Evolutionary conservation across 495 filamentous ascomycete species (phyloP), one percentile per base, ranked within the genome.

Genomic region (Hypoxylon cercidicola): DNA sequence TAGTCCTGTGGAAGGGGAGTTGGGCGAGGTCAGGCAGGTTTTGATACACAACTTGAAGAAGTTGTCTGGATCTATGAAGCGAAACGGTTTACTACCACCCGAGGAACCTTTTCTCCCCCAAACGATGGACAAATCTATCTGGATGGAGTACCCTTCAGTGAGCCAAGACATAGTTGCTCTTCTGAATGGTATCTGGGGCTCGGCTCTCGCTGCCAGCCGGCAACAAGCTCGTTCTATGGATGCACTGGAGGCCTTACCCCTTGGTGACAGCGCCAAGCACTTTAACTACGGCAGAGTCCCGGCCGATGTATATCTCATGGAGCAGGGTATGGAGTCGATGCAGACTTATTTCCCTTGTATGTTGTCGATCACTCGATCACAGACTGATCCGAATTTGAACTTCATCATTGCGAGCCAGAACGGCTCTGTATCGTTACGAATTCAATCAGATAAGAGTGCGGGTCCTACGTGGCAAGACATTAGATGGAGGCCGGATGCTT

Each of bases 381-480:
- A 85, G 35, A 79, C 78, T 2, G 87, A 92, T 20, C 85, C 86
- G 63, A 84, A 87, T 54, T 79, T 93, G 7, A 83, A 86, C 53
- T 87, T 89, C 41, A 78, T 88, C 3, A 84, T 96, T 37, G 86
- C 88, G 9, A 94, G 87, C 74, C 91, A 95, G 76, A 88, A 88
- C 66, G 87, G 88, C 10, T 81, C 87, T 18, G 84, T 95, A 52
- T 90, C 91, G 66, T 75, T 96, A n/a, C 75, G 84, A 51, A 88
- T 97, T 23, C 89, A 89, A 56, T 77, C 83, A 18, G 85, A 89
- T 64, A 88, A 84, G 61, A 84, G 84, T 65, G 74, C 77, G n/a
- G 89, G 89, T 0, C 85, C 88, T 2, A 88, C 85, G 0, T 96
- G 93, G 93, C 83, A 90, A 28, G 87, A 92, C 65, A 86, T 95